Evolutionary conservation across 2,329 filamentous ascomycete genomes (phyloP).

Genomic region (Microdochium paspali): DNA sequence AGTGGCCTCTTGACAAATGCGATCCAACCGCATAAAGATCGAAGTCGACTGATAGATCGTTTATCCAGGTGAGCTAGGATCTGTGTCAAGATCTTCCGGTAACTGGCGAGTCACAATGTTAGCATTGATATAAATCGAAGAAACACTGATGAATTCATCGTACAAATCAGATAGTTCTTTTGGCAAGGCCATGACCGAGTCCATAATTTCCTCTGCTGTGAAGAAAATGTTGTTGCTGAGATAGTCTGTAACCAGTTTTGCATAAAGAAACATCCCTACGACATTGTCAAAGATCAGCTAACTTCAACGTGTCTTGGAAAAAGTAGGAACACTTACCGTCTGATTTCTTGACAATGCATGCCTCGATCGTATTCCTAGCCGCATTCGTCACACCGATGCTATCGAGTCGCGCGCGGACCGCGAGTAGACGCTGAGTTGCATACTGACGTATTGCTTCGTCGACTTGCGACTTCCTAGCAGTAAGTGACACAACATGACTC

Average conservation of each 20-base stretch:
- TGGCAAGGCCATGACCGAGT: slow-evolving; percentile 13
- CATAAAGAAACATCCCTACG: slow-evolving; percentile 27
- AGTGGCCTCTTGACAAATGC: slow-evolving; percentile 24
- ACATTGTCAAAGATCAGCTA: not conserved
- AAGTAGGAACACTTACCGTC: slow-evolving; percentile 11
- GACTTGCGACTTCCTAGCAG: slow-evolving; percentile 13
- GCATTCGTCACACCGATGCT: slow-evolving; percentile 6
- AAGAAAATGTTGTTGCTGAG: slow-evolving; percentile 20
- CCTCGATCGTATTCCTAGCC: slow-evolving; percentile 9
- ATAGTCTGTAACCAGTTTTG: slow-evolving; percentile 23
- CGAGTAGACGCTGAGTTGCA: slow-evolving; percentile 4
- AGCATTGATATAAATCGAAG: too few species aligned
- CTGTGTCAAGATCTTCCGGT: slow-evolving; percentile 16
- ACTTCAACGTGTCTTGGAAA: not conserved
- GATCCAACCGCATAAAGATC: slow-evolving; percentile 23
- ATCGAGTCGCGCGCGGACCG: slow-evolving; percentile 2
- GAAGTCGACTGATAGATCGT: slow-evolving; percentile 16
- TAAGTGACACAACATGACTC: slow-evolving; percentile 12
- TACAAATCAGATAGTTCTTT: slow-evolving; percentile 14
- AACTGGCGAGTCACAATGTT: slow-evolving; percentile 12
- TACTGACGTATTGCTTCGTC: slow-evolving; percentile 12
- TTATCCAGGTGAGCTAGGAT: slow-evolving; percentile 13
- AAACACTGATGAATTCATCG: not conserved
- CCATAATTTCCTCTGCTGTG: slow-evolving; percentile 12
- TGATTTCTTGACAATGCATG: slow-evolving; percentile 11